Evolutionary conservation across 495 filamentous ascomycete genomes (phyloP).

Genomic region (Tuber microsphaerosporum): DNA sequence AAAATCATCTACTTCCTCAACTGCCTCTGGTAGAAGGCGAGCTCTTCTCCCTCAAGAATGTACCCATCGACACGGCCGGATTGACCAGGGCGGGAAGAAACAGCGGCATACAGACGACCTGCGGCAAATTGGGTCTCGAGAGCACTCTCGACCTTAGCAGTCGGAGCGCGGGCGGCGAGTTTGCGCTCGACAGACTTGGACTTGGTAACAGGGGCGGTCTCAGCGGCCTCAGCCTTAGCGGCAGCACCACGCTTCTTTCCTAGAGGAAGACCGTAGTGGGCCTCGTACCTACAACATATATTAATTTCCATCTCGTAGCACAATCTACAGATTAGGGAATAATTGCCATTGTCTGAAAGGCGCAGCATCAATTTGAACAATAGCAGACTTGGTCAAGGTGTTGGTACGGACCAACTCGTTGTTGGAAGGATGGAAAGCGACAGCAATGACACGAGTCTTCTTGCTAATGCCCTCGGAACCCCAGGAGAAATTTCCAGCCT

Average conservation of each 20-base stretch:
- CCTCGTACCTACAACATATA: conserved; percentile 59
- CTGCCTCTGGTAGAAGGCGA: conserved; percentile 98
- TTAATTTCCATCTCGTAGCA: conserved; percentile 7
- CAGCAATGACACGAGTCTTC: conserved; percentile 97
- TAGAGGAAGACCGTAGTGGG: conserved; percentile 86
- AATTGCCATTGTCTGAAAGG: conserved; percentile 89
- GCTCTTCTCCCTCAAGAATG: conserved; percentile 97
- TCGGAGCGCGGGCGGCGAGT: conserved; percentile 75
- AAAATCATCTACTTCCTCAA: conserved; percentile 44
- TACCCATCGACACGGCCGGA: conserved; percentile 93
- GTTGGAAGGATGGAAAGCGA: conserved; percentile 98
- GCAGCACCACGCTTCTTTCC: conserved; percentile 87
- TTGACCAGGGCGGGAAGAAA: conserved; percentile 90
- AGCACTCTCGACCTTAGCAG: conserved; percentile 85
- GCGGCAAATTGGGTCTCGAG: conserved; percentile 99
- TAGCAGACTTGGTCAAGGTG: conserved; percentile 96
- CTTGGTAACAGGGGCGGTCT: conserved; percentile 26
- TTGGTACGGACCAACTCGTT: conserved; percentile 99
- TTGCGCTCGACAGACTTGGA: conserved; percentile 89
- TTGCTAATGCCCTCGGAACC: conserved; percentile 92
- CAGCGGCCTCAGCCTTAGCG: conserved; percentile 55
- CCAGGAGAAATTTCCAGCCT: conserved; percentile 99
- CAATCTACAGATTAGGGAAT: neutral
- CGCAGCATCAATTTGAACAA: conserved; percentile 96
- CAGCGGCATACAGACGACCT: conserved; percentile 86